Conservation (phyloP, 2,329 filamentous ascomycete genomes). For the Ophiognomonia clavigignenti-juglandacearum region DNA sequence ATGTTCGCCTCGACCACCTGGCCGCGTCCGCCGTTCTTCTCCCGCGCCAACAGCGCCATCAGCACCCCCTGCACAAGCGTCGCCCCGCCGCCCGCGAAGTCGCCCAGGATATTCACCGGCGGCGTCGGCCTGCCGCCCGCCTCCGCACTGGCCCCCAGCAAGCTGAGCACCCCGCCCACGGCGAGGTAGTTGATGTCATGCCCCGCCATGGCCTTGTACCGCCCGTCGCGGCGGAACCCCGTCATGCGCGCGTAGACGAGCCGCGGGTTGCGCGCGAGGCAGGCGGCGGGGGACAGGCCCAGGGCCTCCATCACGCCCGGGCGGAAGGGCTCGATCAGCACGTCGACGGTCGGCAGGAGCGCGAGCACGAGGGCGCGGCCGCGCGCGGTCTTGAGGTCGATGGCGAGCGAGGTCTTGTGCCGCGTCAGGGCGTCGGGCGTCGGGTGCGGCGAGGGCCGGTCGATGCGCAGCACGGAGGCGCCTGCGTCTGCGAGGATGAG, state of each 20-base stretch:
- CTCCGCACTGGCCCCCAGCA: slow-evolving; percentile 77
- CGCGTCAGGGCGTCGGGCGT: slow-evolving; percentile 71
- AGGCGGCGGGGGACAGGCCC: slow-evolving; percentile 66
- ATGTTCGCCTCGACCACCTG: slow-evolving; percentile 96
- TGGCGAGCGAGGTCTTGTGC: slow-evolving; percentile 72
- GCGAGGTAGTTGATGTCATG: slow-evolving; percentile 97
- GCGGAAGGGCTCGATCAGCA: slow-evolving; percentile 90
- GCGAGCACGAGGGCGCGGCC: slow-evolving; percentile 64
- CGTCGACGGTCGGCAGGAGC: slow-evolving; percentile 61
- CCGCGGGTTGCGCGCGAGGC: slow-evolving; percentile 63
- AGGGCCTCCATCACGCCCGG: slow-evolving; percentile 86
- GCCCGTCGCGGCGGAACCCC: slow-evolving; percentile 82
- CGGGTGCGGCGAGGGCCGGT: slow-evolving; percentile 50
- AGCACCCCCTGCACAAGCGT: slow-evolving; percentile 78
- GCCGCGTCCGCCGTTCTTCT: slow-evolving; percentile 57
- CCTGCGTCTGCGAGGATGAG: slow-evolving; percentile 87
- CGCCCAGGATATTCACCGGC: slow-evolving; percentile 79
- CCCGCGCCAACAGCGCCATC: slow-evolving; percentile 67
- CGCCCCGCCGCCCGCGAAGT: slow-evolving; percentile 87
- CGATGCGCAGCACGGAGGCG: slow-evolving; percentile 81
- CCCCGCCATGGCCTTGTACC: slow-evolving; percentile 82
- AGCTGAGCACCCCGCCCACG: slow-evolving; percentile 70
- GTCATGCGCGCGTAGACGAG: slow-evolving; percentile 83
- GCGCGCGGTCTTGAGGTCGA: slow-evolving; percentile 67
- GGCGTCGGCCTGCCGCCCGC: slow-evolving; percentile 66